Evolutionary conservation across 768 basidiomycete species (phyloP).

Genomic region (Leccinum sublutescens): DNA sequence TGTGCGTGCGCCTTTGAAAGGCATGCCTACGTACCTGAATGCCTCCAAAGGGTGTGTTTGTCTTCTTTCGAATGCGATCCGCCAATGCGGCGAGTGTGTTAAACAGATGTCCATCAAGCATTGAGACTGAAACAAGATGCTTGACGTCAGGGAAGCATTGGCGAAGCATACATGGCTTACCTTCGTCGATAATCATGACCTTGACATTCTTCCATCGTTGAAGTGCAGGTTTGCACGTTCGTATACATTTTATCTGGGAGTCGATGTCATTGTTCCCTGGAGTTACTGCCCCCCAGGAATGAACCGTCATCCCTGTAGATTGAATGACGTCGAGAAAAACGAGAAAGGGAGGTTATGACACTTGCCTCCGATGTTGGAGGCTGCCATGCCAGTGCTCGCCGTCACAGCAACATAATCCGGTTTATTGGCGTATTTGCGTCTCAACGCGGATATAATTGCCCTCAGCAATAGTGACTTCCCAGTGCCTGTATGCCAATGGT

Average conservation of each 20-base stretch:
- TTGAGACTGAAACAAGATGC: constrained; percentile 47
- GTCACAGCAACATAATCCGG: constrained; percentile 43
- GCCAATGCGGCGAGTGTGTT: constrained; percentile 59
- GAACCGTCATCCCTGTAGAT: constrained; percentile 52
- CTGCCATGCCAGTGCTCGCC: constrained; percentile 45
- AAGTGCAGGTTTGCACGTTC: constrained; percentile 51
- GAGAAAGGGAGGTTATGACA: neutral
- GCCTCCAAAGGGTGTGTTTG: constrained; percentile 57
- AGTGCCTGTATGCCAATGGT: constrained; percentile 42
- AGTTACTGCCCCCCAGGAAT: constrained; percentile 60
- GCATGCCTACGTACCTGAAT: constrained; percentile 47
- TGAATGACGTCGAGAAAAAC: neutral
- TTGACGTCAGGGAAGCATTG: neutral
- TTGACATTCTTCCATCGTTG: constrained; percentile 57
- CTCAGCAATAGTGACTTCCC: constrained; percentile 62
- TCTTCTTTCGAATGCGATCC: constrained; percentile 47
- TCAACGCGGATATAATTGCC: constrained; percentile 53
- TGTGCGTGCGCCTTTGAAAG: neutral
- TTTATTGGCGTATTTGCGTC: constrained; percentile 34
- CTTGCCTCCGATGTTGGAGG: constrained; percentile 48
- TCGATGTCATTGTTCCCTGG: constrained; percentile 42
- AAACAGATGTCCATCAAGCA: constrained; percentile 64
- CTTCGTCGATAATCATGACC: constrained; percentile 65
- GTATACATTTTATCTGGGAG: constrained; percentile 49
- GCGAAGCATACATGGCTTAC: constrained; percentile 31